These are phyloP conservation scores for Fusarium tuaranense DNA, from an alignment of 2,329 filamentous ascomycete genomes.

Conservation along the genomic window DNA sequence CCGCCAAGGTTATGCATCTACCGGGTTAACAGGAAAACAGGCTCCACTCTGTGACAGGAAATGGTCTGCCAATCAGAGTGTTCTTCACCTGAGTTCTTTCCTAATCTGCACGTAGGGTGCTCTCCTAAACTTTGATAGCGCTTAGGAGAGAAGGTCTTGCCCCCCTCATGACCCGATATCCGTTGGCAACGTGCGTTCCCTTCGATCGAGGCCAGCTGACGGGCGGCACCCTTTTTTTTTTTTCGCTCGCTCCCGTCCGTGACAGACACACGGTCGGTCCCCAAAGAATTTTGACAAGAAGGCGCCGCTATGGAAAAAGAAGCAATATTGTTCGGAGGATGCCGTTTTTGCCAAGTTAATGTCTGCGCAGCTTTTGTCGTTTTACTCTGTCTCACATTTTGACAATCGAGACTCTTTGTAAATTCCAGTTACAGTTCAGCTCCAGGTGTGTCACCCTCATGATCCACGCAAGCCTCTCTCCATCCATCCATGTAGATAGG, in stretches of 20 bases:
- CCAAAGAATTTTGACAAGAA: neutral
- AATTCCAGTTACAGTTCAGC: neutral
- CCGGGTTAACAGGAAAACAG: no score
- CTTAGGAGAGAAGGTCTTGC: neutral
- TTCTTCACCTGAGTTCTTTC: no score
- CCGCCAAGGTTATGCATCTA: no score
- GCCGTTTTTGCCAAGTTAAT: neutral
- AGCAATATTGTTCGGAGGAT: neutral
- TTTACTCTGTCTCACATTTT: neutral
- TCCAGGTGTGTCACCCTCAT: neutral
- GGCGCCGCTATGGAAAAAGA: neutral
- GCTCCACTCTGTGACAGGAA: no score
- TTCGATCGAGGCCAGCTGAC: conserved; percentile 20
- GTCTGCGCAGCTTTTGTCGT: neutral
- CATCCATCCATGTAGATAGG: no score
- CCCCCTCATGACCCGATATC: conserved; percentile 20
- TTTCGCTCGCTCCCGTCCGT: neutral
- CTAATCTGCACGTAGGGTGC: conserved; percentile 38
- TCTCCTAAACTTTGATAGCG: neutral
- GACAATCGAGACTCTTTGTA: neutral
- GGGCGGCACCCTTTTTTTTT: neutral
- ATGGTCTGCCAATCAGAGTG: no score
- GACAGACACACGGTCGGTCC: neutral
- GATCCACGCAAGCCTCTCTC: neutral
- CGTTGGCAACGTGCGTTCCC: conserved; percentile 26